phyloP scores from a whole-genome alignment of 2,329 filamentous ascomycete species.

The Keithomyces neogunnii region DNA sequence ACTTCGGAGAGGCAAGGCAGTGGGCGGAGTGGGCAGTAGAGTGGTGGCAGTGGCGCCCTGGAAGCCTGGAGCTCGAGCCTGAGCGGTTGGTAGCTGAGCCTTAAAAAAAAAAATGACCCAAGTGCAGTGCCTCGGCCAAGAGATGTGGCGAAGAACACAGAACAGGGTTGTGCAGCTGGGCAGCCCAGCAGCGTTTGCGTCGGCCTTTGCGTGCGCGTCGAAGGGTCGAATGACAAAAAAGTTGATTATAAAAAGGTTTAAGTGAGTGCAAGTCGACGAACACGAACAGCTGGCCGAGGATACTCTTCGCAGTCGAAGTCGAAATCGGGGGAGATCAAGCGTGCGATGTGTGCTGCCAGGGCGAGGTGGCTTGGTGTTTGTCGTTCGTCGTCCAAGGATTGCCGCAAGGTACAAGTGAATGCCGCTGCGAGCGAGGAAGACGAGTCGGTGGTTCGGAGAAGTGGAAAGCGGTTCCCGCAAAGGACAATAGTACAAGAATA shows the following conservation, averaged over 20 bases:
- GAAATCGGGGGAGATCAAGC: slow-evolving; percentile 1
- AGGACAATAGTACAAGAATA: slow-evolving; percentile 6
- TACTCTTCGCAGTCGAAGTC: neutral
- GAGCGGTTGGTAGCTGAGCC: slow-evolving; percentile 9
- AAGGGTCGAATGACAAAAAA: neutral
- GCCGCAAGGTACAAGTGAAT: slow-evolving; percentile 44
- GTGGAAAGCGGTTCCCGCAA: neutral
- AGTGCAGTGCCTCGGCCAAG: slow-evolving; percentile 4
- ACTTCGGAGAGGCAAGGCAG: slow-evolving; percentile 27
- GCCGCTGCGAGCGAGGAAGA: slow-evolving; percentile 29
- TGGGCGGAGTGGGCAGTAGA: neutral
- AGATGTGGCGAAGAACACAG: slow-evolving; percentile 7
- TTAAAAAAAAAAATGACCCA: slow-evolving; percentile 3
- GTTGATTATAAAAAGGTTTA: neutral
- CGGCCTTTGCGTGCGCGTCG: neutral
- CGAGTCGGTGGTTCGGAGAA: neutral
- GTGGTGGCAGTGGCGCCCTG: neutral
- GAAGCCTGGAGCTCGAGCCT: slow-evolving; percentile 13
- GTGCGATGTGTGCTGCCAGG: neutral
- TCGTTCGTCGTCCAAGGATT: slow-evolving; percentile 8
- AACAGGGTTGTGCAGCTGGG: neutral
- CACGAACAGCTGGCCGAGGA: neutral
- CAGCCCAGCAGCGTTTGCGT: neutral
- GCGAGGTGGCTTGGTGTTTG: neutral
- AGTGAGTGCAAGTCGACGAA: neutral